phyloP scores from a whole-genome alignment of 805 yeast species.

The Yarrowia yakushimensis region DNA sequence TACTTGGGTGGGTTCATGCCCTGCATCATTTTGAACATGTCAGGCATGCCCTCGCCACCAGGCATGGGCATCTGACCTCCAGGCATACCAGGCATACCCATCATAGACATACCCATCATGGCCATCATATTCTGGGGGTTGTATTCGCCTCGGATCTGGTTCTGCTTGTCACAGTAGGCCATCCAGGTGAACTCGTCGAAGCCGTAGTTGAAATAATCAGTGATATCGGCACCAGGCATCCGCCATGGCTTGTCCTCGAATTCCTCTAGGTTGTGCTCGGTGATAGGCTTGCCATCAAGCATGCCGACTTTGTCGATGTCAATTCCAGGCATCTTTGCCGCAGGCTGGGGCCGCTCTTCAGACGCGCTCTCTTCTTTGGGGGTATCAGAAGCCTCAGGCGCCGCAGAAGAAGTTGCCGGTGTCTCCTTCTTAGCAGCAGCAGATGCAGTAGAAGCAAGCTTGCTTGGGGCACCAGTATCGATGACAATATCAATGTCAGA shows the following conservation, averaged over 20 bases:
- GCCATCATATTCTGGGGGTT: constrained; percentile 73
- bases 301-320: constrained; percentile 74
- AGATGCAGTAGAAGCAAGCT: constrained; percentile 26
- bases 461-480: constrained; percentile 8
- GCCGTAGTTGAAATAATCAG: constrained; percentile 95
- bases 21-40: constrained; percentile 20
- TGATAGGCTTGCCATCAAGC: constrained; percentile 75
- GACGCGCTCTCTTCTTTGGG: constrained; percentile 28
- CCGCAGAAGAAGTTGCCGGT: constrained; percentile 27
- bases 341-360: constrained; percentile 24
- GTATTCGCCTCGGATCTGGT: constrained; percentile 70
- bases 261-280: constrained; percentile 73
- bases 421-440: constrained; percentile 26
- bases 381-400: constrained; percentile 31
- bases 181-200: constrained; percentile 97
- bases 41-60: constrained; percentile 15
- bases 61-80: constrained; percentile 26
- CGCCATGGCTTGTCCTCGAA: constrained; percentile 97
- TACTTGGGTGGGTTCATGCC: constrained; percentile 18
- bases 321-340: constrained; percentile 42
- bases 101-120: constrained; percentile 38
- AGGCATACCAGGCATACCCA: constrained; percentile 29
- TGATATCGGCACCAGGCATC: constrained; percentile 89
- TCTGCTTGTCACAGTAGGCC: constrained; percentile 85
- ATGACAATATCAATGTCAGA: constrained; percentile 25